These are phyloP conservation scores for Pterulicium gracile DNA, from an alignment of 1,284 basidiomycete species.

Conservation along the genomic window DNA sequence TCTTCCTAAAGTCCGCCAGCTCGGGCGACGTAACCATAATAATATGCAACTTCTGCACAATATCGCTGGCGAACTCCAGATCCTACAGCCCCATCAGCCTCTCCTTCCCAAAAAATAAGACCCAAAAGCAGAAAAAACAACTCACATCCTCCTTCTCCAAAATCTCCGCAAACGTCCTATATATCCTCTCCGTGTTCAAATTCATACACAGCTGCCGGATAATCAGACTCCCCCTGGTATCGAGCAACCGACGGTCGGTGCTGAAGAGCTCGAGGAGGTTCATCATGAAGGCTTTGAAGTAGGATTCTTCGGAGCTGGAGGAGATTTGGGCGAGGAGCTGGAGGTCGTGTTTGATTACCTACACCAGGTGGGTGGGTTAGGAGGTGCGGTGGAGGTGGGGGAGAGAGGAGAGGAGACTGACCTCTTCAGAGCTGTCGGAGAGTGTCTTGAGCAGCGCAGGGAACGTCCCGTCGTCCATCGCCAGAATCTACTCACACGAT, in stretches of 20 bases:
- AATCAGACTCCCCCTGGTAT: constrained; percentile 90
- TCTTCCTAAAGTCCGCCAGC: constrained; percentile 84
- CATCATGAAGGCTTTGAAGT: constrained; percentile 94
- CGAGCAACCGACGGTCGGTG: constrained; percentile 85
- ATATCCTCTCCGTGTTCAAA: constrained; percentile 93
- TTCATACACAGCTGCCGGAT: constrained; percentile 93
- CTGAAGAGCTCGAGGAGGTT: constrained; percentile 92
- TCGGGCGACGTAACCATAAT: constrained; percentile 97
- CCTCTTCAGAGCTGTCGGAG: constrained; percentile 95
- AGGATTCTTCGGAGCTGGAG: constrained; percentile 86
- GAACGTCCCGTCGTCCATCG: constrained; percentile 95
- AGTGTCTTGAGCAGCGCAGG: constrained; percentile 92
- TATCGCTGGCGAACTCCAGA: constrained; percentile 92
- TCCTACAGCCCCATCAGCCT: no score
- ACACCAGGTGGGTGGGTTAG: no score
- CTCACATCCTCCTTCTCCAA: constrained; percentile 93
- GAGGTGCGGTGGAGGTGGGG: no score
- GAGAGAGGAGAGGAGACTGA: no score
- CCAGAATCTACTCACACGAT: constrained; percentile 56
- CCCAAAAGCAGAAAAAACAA: constrained; percentile 6
- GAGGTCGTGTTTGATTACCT: constrained; percentile 94
- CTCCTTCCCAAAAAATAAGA: no score
- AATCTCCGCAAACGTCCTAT: constrained; percentile 92
- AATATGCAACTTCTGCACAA: constrained; percentile 95
- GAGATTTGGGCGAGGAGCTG: constrained; percentile 96